Conservation (phyloP, 345 rosid species). For the Lumnitzera littorea region DNA sequence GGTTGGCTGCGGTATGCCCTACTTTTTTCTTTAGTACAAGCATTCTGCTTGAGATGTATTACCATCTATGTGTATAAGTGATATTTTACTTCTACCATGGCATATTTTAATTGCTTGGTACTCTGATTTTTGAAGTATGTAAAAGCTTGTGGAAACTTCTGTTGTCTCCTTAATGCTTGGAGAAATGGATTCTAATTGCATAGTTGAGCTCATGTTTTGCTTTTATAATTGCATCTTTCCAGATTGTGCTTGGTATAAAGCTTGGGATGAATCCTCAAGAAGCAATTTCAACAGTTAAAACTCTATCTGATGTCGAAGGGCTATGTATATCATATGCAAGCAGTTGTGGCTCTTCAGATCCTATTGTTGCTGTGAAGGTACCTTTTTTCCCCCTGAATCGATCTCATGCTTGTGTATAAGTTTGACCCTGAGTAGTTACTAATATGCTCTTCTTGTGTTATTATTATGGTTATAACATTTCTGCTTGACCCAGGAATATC, state of each 20-base stretch:
- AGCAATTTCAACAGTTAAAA: conserved; percentile 61
- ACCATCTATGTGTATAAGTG: too few relatives aligned
- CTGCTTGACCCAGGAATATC: conserved; percentile 35
- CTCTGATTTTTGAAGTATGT: too few relatives aligned
- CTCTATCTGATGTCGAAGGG: conserved; percentile 94
- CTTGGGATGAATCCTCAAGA: conserved; percentile 77
- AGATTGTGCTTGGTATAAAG: conserved; percentile 86
- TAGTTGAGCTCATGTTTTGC: background rate
- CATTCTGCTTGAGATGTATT: too few relatives aligned
- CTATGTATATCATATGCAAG: conserved; percentile 63
- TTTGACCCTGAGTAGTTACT: background rate
- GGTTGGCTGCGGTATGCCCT: conserved; percentile 75
- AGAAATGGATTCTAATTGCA: too few relatives aligned
- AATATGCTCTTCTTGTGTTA: background rate
- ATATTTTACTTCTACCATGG: too few relatives aligned
- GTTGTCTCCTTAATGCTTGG: too few relatives aligned
- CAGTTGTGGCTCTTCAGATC: conserved; percentile 55
- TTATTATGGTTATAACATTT: background rate
- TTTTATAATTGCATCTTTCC: conserved; percentile 2
- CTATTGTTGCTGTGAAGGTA: conserved; percentile 88
- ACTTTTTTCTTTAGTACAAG: too few relatives aligned
- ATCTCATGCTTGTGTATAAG: conserved; percentile 1
- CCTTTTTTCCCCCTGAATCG: conserved; percentile 3
- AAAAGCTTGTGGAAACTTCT: too few relatives aligned
- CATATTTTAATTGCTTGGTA: too few relatives aligned